Base-by-base conservation (phyloP, 2,329 filamentous ascomycete genomes). In the Cladosporium sp. region DNA sequence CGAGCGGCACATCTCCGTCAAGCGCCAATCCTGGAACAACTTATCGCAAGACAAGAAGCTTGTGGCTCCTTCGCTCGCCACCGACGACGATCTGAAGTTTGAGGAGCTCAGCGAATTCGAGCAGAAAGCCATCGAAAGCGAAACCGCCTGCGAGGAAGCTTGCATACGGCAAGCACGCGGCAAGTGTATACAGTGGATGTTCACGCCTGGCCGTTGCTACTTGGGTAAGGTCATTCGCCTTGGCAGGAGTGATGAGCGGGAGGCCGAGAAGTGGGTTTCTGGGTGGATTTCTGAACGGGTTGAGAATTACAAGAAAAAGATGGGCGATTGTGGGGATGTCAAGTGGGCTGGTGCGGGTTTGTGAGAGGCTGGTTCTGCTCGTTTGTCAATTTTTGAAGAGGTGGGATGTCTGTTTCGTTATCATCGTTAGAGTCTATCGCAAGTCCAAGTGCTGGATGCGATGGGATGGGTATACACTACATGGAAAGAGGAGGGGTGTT, bases 121-220 rank as follows among this genome's bases (percentile, higher is more conserved):
- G 59, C 61, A 68, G 59, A 52, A 60, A 3, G 64, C 68, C 1
- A 60, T 67, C 17, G 59, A 68, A 37, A 66, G 62, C 5, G 59
- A 65, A 28, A 68, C 68, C 9, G 61, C 60, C 0, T 73, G 71
- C 52, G 69, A 67, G n/a, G 62, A 60, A 36, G 71, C 69, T 3
- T 73, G 71, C 51, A 17, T 52, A 30, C 42, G 51, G 36, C 57
- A 63, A 25, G 55, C 59, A 9, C 60, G 64, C n/a, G 57, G 62
- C 1, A 58, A 67, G 7, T 73, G 71, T 40, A 60, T 72, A n/a
- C 70, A 73, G 60, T 73, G 70, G 69, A 72, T 71, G 70, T 71
- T 62, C 45, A 62, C 63, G 51, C 66, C 69, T 4, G 71, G 70
- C 3, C 61, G 69, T 20, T 73, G 71, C 60, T 64, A 71, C 47